Evolutionary conservation across 768 basidiomycete species (phyloP).

Genomic region (Collybia mongolica): DNA sequence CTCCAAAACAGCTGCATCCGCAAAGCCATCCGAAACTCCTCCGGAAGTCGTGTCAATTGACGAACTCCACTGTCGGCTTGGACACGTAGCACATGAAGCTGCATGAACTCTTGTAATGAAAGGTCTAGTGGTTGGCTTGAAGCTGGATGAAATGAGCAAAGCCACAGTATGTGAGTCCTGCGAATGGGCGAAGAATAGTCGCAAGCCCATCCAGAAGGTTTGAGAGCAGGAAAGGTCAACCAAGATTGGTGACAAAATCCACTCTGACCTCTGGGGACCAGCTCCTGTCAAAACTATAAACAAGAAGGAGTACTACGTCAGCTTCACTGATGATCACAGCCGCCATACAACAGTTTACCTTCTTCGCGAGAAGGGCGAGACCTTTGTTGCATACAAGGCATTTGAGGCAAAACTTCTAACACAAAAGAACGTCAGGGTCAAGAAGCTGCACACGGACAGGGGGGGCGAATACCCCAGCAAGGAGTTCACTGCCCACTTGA

Average conservation of each 20-base stretch:
- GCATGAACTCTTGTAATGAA: conserved; percentile 21
- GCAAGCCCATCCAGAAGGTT: no score
- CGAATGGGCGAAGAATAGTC: no score
- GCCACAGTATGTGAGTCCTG: no score
- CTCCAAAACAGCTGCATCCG: not conserved
- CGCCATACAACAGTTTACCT: conserved; percentile 10
- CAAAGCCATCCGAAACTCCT: conserved; percentile 1
- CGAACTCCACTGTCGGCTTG: conserved; percentile 24
- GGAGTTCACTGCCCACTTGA: conserved; percentile 22
- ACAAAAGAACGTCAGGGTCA: conserved; percentile 23
- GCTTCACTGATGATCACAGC: conserved; percentile 32
- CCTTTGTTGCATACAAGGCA: no score
- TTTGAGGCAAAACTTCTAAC: conserved; percentile 22
- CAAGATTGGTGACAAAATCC: conserved; percentile 27
- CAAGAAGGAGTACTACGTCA: conserved; percentile 25
- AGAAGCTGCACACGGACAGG: conserved; percentile 27
- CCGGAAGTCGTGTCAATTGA: conserved; percentile 9
- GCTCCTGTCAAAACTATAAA: conserved; percentile 18
- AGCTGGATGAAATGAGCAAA: conserved; percentile 18
- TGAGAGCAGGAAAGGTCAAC: no score
- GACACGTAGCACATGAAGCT: conserved; percentile 21
- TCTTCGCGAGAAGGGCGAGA: conserved; percentile 27
- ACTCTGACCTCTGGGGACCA: conserved; percentile 37
- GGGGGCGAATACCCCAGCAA: conserved; percentile 33
- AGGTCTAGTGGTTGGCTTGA: conserved; percentile 21